Base-by-base conservation (phyloP, 805 yeast genomes). In the Candida pseudofarinosa region DNA sequence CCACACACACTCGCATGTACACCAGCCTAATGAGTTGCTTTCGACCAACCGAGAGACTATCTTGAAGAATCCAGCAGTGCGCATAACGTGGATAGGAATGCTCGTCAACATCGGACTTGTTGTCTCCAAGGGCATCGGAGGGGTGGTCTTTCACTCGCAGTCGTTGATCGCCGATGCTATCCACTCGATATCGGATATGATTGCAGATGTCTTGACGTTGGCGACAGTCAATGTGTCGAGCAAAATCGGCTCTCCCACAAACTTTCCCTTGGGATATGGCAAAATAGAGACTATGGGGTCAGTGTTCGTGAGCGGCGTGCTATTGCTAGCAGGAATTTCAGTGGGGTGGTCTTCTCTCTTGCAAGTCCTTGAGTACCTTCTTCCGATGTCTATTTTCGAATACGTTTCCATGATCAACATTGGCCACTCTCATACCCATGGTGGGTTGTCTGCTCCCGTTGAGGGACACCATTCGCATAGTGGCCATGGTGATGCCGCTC, bases 211-310 rank as follows among this genome's bases (percentile, higher is more conserved):
- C 37, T 67, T 93, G 50, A 93, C 99, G 0, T 70, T 93, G 43
- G 83, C 89, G 3, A 91, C 98, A 1, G 97, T 93, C 15, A 81
- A 86, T 26, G 80, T 85, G 39, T 82, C 95, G 4, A 63, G 73
- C 8, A 79, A 79, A 50, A 53, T 65, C 12, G 75, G 74, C 8
- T 66, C 76, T 5, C 84, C 90, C 8, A 74, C 77, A 26, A 56
- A 65, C 3, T 93, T 79, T 57, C 98, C 99, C 1, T 69, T 82
- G 39, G 99, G 98, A 1, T 88, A 81, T 59, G 99, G 98, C 48
- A 89, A 91, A 55, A 75, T 93, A 37, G 99, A 93, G 65, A 84
- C 97, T 2, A 73, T 90, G 26, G 98, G 99, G 2, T 85, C 98
- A 0, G 67, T 91, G 28, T 83, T 90, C 12, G 99, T 93, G 3